Evolutionary conservation across 306 rosid species (phyloP), one percentile per base, ranked within the genome.

Genomic region (Begonia fuchsioides): DNA sequence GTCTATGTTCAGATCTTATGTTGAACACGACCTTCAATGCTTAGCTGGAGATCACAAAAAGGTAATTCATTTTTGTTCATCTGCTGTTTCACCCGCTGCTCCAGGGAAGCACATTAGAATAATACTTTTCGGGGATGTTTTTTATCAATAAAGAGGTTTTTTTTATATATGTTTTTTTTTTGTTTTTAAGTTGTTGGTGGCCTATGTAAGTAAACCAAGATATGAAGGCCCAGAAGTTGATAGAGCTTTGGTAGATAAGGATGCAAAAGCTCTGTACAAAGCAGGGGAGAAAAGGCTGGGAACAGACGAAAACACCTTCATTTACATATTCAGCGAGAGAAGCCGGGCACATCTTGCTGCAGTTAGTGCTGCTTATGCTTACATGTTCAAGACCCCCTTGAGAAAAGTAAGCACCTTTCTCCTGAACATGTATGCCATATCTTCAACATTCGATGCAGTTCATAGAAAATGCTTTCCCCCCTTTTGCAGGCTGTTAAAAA

Each of bases 311-410:
- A 63, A 44, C 62, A 50, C 50, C 18, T 82, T 86, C 55, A 69
- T 86, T 45, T 64, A 53, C 20, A 72, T 82, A 46, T 82, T 74
- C 48, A 65, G 75, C 45, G 76, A 64, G 60, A 68, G 77, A 69
- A 82, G 96, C 60, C 64, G 76, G 6, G 78, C 82, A 10, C 95
- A 86, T n/a, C 49, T 86, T 68, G 63, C 70, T 70, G 79, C 83
- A 52, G 26, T 72, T 47, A 66, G 56, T 57, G 46, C 48, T 53
- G 68, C 49, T 66, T 87, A 87, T 69, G 57, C 54, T 53, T 39
- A 43, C 51, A 49, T 54, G 46, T 71, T 74, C 51, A 80, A 86
- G 13, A 65, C 60, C 48, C 60, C 94, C 3, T 62, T 87, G 61
- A 61, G 72, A 69, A 82, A 79, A 12, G 12, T 14, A 14, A 45